phyloP scores from a whole-genome alignment of 2,329 filamentous ascomycete species.

The Fusarium transvaalense region DNA sequence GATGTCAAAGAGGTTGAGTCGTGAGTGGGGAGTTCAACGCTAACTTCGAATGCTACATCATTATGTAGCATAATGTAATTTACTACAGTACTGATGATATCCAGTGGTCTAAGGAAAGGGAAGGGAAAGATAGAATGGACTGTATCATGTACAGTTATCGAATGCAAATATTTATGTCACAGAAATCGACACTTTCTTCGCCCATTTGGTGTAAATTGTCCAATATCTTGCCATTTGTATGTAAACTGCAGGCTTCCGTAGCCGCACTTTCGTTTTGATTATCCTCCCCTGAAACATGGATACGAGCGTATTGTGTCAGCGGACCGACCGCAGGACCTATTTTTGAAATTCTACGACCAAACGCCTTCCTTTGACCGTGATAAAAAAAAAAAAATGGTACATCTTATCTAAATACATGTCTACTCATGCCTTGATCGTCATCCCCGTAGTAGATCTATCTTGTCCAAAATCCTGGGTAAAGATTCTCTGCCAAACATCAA shows the following conservation, averaged over 20 bases:
- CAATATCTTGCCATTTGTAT: not conserved
- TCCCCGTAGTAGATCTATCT: constrained; percentile 47
- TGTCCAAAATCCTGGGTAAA: constrained; percentile 67
- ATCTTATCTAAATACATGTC: constrained; percentile 3
- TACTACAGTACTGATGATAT: constrained; percentile 37
- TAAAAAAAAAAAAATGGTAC: not conserved
- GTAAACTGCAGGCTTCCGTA: not conserved
- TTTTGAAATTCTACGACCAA: not conserved
- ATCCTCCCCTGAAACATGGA: not conserved
- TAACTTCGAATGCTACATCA: constrained; percentile 17
- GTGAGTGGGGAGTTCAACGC: constrained; percentile 12
- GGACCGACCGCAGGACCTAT: not conserved
- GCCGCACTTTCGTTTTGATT: not conserved
- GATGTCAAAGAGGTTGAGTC: constrained; percentile 10
- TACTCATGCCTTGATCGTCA: constrained; percentile 49
- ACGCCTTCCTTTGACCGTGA: not conserved
- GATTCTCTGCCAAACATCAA: constrained; percentile 79
- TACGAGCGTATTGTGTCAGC: not conserved
- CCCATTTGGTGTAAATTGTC: not conserved
- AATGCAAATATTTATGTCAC: constrained; percentile 3
- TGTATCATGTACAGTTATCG: constrained; percentile 17
- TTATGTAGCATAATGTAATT: constrained; percentile 42
- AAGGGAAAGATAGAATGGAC: not conserved
- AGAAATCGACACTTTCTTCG: not conserved
- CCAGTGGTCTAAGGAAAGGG: constrained; percentile 10